A percentile compares a stretch with the other conserved stretches of the same genome.
These are phyloP conservation scores for Curvularia eragrostidis DNA, from an alignment of 2,329 filamentous ascomycete genomes.

Conservation along the genomic window DNA sequence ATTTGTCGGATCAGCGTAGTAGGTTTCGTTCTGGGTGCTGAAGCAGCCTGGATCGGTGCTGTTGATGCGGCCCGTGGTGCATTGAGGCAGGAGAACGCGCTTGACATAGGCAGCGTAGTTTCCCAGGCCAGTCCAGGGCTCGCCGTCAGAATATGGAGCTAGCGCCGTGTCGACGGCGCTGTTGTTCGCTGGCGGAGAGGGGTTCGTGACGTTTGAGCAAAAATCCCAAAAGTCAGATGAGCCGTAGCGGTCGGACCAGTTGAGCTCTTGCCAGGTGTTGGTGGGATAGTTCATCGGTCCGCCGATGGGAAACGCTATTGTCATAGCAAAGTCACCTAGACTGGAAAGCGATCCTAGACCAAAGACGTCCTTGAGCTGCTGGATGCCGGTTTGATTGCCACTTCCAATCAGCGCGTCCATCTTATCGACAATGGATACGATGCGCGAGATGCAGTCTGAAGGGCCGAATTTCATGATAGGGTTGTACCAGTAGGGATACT, in stretches of 20 bases:
- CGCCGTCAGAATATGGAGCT: constrained; percentile 58
- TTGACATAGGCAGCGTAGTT: constrained; percentile 62
- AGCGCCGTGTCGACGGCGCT: constrained; percentile 56
- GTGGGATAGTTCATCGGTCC: constrained; percentile 59
- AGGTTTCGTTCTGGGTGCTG: constrained; percentile 53
- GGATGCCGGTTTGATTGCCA: constrained; percentile 53
- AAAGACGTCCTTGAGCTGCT: constrained; percentile 57
- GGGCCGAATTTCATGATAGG: constrained; percentile 60
- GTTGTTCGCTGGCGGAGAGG: constrained; percentile 53
- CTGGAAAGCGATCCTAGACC: constrained; percentile 56
- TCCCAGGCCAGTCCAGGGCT: constrained; percentile 60
- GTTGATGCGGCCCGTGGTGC: constrained; percentile 52
- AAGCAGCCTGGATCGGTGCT: constrained; percentile 54
- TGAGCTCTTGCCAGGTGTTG: constrained; percentile 62
- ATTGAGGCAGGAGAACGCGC: constrained; percentile 53
- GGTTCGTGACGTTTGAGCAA: constrained; percentile 60
- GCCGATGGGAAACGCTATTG: constrained; percentile 58
- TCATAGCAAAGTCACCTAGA: constrained; percentile 57
- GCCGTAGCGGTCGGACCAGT: constrained; percentile 55
- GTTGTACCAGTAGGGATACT: constrained; percentile 59
- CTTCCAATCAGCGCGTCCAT: constrained; percentile 56
- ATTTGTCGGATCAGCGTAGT: constrained; percentile 56
- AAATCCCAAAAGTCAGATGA: constrained; percentile 60
- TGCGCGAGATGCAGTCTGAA: constrained; percentile 57
- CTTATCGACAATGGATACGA: constrained; percentile 59